Conservation (phyloP, 2,329 filamentous ascomycete genomes). For the Purpureocillium takamizusanense region DNA sequence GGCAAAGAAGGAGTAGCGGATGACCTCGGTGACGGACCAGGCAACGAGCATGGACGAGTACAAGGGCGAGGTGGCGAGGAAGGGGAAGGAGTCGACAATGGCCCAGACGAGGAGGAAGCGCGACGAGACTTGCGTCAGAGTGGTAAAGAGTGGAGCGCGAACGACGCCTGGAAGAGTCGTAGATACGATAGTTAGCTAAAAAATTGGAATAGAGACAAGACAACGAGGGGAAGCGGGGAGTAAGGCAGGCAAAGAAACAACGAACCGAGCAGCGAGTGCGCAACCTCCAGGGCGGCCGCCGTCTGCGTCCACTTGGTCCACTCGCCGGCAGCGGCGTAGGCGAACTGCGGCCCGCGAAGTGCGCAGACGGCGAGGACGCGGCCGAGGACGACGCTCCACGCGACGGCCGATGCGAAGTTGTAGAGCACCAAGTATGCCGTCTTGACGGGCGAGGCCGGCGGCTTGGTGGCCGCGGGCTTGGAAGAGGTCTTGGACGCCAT, state of each 20-base stretch:
- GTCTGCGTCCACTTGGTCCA: constrained; percentile 79
- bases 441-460: constrained; percentile 23
- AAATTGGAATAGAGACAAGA: not conserved
- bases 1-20: constrained; percentile 88
- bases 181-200: too few relatives aligned
- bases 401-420: constrained; percentile 66
- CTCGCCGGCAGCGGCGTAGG: constrained; percentile 53
- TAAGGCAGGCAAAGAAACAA: constrained; percentile 1
- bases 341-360: constrained; percentile 44
- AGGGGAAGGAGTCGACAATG: constrained; percentile 66
- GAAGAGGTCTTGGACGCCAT: too few relatives aligned
- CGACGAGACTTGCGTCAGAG: constrained; percentile 79
- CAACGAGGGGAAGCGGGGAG: not conserved
- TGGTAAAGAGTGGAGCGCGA: constrained; percentile 75
- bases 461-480: too few relatives aligned
- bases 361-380: constrained; percentile 51
- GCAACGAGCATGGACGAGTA: constrained; percentile 76
- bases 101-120: constrained; percentile 86
- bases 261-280: constrained; percentile 70
- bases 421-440: constrained; percentile 73
- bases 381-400: constrained; percentile 72
- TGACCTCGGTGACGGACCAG: constrained; percentile 86
- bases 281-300: constrained; percentile 69
- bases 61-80: constrained; percentile 47
- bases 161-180: constrained; percentile 57